Conservation (phyloP, 2,329 filamentous ascomycete genomes). For the Fusarium sublunatum region DNA sequence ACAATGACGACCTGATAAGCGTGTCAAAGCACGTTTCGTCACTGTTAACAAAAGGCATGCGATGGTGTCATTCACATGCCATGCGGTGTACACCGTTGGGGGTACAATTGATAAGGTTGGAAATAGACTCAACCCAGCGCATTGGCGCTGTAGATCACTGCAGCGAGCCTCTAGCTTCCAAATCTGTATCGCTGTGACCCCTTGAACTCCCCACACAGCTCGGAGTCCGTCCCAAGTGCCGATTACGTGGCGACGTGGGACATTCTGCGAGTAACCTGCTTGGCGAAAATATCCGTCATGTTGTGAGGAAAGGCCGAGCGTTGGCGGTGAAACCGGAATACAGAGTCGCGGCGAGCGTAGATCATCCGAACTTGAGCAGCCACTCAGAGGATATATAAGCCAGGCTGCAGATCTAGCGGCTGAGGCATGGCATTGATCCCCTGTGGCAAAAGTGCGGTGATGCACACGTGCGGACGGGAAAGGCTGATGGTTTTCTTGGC, state of each 20-base stretch:
- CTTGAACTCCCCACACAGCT: slow-evolving; percentile 8
- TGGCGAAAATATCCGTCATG: slow-evolving; percentile 17
- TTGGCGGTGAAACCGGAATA: slow-evolving; percentile 5
- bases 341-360: slow-evolving; percentile 16
- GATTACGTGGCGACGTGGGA: slow-evolving; percentile 41
- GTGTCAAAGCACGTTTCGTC: not conserved
- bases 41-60: slow-evolving; percentile 17
- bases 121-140: slow-evolving; percentile 35
- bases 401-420: slow-evolving; percentile 41
- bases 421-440: slow-evolving; percentile 19
- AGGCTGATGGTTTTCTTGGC: slow-evolving; percentile 38
- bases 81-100: slow-evolving; percentile 11
- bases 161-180: slow-evolving; percentile 30
- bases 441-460: slow-evolving; percentile 32
- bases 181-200: slow-evolving; percentile 7
- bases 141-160: slow-evolving; percentile 8
- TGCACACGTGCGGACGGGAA: slow-evolving; percentile 34
- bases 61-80: slow-evolving; percentile 5
- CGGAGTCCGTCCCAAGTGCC: slow-evolving; percentile 9
- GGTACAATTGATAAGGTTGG: slow-evolving; percentile 41
- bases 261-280: slow-evolving; percentile 17
- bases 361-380: slow-evolving; percentile 8
- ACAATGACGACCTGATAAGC: slow-evolving; percentile 34
- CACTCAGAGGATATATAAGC: slow-evolving; percentile 18
- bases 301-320: not conserved